phyloP scores from a whole-genome alignment of 352 stramenopile species.

The Thalassiosira sp. region DNA sequence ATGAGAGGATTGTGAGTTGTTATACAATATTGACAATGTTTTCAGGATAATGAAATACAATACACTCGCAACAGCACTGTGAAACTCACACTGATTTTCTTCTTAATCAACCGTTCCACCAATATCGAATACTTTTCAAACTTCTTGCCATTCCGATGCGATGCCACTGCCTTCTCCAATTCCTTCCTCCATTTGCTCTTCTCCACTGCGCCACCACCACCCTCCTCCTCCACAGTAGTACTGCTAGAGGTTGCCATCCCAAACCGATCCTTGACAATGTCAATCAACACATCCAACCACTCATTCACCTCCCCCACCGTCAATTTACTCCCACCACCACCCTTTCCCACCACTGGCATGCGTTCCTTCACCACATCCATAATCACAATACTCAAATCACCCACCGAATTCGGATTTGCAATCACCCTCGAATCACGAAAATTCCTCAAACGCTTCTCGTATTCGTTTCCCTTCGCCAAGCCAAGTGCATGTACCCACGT shows the following conservation, averaged over 20 bases:
- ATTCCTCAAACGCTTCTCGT: conserved; percentile 11
- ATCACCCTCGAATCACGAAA: conserved; percentile 18
- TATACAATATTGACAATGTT: too few relatives aligned
- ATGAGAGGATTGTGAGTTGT: too few relatives aligned
- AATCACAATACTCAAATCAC: conserved; percentile 66
- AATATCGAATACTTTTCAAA: conserved; percentile 45
- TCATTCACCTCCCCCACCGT: conserved; percentile 76
- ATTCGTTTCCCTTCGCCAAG: conserved; percentile 21
- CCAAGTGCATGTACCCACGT: conserved; percentile 64
- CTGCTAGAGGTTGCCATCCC: conserved; percentile 26
- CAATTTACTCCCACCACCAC: conserved; percentile 59
- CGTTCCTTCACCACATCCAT: conserved; percentile 58
- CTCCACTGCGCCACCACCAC: conserved; percentile 16
- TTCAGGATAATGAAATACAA: too few relatives aligned
- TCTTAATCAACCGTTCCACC: conserved; percentile 47
- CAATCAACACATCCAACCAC: conserved; percentile 74
- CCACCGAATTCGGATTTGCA: conserved; percentile 33
- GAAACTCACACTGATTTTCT: conserved; percentile 50
- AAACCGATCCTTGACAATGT: conserved; percentile 38
- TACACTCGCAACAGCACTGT: too few relatives aligned
- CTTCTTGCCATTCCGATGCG: conserved; percentile 29
- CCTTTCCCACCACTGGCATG: conserved; percentile 18
- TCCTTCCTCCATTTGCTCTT: conserved; percentile 50
- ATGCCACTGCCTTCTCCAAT: conserved; percentile 25
- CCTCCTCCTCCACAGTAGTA: too few relatives aligned